phyloP scores from a whole-genome alignment of 192 early-diverging fungal genomes.

The Spizellomyces punctatus region DNA sequence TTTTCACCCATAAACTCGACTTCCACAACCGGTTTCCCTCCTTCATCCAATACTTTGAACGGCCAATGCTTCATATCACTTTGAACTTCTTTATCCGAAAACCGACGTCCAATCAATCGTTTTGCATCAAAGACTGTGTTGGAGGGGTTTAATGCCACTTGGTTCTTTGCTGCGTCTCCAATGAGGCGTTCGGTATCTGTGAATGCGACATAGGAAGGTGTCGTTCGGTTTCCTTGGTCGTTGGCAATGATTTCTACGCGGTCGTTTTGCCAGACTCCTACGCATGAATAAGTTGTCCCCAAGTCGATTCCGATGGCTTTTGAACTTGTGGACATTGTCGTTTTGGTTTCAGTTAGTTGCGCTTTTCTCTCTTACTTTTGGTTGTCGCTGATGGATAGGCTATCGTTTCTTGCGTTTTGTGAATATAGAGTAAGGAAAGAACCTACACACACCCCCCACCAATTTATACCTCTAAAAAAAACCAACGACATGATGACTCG shows the following conservation, averaged over 20 bases:
- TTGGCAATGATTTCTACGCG: slow-evolving; percentile 95
- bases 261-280: slow-evolving; percentile 48
- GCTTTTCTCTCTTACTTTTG: neutral
- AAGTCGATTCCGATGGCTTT: slow-evolving; percentile 95
- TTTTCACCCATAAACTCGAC: slow-evolving; percentile 94
- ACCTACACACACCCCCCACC: neutral
- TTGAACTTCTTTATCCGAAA: slow-evolving; percentile 91
- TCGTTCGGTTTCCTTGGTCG: slow-evolving; percentile 98
- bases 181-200: slow-evolving; percentile 97
- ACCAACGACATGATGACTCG: neutral
- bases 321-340: slow-evolving; percentile 14
- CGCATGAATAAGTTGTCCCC: slow-evolving; percentile 93
- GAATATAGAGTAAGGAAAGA: neutral
- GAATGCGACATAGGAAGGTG: slow-evolving; percentile 96
- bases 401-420: neutral
- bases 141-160: slow-evolving; percentile 89
- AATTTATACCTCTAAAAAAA: neutral
- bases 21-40: slow-evolving; percentile 85
- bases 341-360: neutral
- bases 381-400: neutral
- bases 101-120: slow-evolving; percentile 95
- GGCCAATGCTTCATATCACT: slow-evolving; percentile 99
- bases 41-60: slow-evolving; percentile 91
- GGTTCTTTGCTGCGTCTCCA: slow-evolving; percentile 99
- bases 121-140: slow-evolving; percentile 99